These are phyloP conservation scores for Magnaporthiopsis poae DNA, from an alignment of 2,329 filamentous ascomycete genomes.

Conservation along the genomic window DNA sequence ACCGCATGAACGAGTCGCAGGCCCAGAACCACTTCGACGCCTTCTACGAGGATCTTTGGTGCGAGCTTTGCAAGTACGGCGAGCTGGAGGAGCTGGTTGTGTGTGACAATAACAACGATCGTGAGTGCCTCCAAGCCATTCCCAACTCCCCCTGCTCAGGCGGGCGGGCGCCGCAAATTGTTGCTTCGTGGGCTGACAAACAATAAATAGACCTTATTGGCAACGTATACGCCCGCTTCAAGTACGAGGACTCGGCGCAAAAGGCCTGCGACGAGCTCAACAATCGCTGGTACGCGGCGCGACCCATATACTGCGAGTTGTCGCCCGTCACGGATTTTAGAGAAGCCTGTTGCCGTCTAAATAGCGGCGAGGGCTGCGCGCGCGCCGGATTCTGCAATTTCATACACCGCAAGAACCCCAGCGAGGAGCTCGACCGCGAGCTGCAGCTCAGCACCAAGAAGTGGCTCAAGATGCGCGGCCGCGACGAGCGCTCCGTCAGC, in stretches of 20 bases:
- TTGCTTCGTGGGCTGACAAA: neutral
- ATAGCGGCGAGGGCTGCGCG: conserved; percentile 89
- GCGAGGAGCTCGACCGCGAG: conserved; percentile 77
- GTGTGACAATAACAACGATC: conserved; percentile 99
- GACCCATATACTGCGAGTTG: conserved; percentile 96
- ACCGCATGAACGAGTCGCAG: conserved; percentile 90
- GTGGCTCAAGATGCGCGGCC: conserved; percentile 77
- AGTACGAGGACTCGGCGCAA: conserved; percentile 96
- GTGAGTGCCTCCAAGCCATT: neutral
- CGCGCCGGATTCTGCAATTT: conserved; percentile 98
- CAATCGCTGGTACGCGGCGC: conserved; percentile 88
- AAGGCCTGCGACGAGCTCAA: conserved; percentile 90
- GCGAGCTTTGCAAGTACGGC: conserved; percentile 98
- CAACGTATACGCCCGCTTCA: conserved; percentile 98
- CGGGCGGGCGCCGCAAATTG: neutral
- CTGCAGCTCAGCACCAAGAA: conserved; percentile 86
- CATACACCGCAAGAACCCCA: conserved; percentile 94
- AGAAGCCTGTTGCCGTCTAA: conserved; percentile 91
- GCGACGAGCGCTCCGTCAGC: conserved; percentile 71
- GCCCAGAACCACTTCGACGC: conserved; percentile 99
- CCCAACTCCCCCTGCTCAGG: no score
- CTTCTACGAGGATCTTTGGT: conserved; percentile 99
- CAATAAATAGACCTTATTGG: conserved; percentile 63
- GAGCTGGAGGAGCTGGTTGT: conserved; percentile 96
- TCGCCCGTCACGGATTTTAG: conserved; percentile 95